A percentile compares a stretch with the other conserved stretches of the same genome.
Conservation (phyloP, 768 basidiomycete genomes). For the Astraeus odoratus region DNA sequence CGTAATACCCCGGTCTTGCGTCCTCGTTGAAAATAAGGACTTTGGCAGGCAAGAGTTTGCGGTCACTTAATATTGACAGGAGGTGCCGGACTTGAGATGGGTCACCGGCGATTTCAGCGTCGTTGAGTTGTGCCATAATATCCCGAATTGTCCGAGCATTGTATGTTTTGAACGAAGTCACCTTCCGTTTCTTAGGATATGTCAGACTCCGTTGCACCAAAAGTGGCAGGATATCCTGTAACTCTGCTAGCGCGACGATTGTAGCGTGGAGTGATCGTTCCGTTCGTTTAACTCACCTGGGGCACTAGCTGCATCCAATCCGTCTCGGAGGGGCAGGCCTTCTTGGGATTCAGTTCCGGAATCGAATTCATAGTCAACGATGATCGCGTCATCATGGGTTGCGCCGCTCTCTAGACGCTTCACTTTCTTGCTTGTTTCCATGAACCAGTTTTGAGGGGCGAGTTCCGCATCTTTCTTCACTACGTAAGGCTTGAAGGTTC, state of each 20-base stretch:
- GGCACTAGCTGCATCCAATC: neutral
- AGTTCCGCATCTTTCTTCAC: conserved; percentile 68
- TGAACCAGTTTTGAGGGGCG: conserved; percentile 71
- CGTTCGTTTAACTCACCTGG: neutral
- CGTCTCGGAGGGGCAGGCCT: neutral
- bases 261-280: neutral
- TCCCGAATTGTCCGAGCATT: conserved; percentile 37
- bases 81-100: conserved; percentile 60
- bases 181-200: conserved; percentile 15
- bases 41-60: conserved; percentile 63
- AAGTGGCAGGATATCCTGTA: conserved; percentile 17
- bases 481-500: conserved; percentile 71
- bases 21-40: conserved; percentile 80
- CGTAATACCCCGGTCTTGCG: conserved; percentile 85
- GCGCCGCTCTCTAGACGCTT: conserved; percentile 15
- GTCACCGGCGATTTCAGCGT: conserved; percentile 74
- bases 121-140: conserved; percentile 56
- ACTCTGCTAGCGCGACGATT: conserved; percentile 1
- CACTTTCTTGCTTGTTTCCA: conserved; percentile 21
- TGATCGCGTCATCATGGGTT: conserved; percentile 43
- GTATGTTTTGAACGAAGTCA: conserved; percentile 23
- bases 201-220: conserved; percentile 24
- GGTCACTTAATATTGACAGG: conserved; percentile 53
- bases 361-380: conserved; percentile 42
- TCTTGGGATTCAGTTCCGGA: conserved; percentile 6